Conservation (phyloP, 352 stramenopile genomes). For the Ophiocytium majus region DNA sequence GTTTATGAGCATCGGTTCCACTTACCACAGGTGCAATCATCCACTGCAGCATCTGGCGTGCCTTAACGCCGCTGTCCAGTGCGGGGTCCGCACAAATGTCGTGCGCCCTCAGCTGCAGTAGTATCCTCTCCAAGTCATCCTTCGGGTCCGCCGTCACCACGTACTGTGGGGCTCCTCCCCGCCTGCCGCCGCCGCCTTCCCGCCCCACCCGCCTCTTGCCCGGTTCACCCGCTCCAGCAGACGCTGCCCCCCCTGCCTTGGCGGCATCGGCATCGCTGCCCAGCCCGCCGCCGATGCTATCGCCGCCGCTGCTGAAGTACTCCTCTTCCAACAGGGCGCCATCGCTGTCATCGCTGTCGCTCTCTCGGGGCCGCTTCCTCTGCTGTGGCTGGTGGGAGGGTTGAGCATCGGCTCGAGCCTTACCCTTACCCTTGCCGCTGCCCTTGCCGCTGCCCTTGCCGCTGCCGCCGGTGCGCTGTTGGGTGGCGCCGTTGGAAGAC, state of each 20-base stretch:
- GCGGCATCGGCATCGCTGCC: neutral
- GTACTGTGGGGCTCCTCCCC: neutral
- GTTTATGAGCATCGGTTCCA: too few relatives aligned
- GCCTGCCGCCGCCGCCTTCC: neutral
- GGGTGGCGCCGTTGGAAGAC: too few relatives aligned
- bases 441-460: constrained; percentile 15
- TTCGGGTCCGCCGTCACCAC: constrained; percentile 11
- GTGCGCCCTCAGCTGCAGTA: constrained; percentile 35
- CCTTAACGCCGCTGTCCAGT: constrained; percentile 52
- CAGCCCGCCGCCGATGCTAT: neutral
- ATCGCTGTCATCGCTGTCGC: too few relatives aligned
- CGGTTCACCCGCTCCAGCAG: constrained; percentile 10
- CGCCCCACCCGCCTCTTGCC: neutral
- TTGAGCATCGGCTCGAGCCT: too few relatives aligned
- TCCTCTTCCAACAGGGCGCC: too few relatives aligned
- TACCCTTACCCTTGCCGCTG: constrained; percentile 12
- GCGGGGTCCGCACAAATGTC: constrained; percentile 35
- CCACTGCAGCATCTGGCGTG: constrained; percentile 69
- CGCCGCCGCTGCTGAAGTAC: neutral
- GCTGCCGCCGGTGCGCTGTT: too few relatives aligned
- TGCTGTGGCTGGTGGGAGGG: too few relatives aligned
- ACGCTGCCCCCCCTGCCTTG: neutral
- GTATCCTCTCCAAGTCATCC: constrained; percentile 33
- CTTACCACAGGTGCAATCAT: constrained; percentile 69
- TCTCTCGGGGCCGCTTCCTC: too few relatives aligned